Base-by-base conservation (phyloP, 768 basidiomycete genomes). In the Crassisporium funariophilum region DNA sequence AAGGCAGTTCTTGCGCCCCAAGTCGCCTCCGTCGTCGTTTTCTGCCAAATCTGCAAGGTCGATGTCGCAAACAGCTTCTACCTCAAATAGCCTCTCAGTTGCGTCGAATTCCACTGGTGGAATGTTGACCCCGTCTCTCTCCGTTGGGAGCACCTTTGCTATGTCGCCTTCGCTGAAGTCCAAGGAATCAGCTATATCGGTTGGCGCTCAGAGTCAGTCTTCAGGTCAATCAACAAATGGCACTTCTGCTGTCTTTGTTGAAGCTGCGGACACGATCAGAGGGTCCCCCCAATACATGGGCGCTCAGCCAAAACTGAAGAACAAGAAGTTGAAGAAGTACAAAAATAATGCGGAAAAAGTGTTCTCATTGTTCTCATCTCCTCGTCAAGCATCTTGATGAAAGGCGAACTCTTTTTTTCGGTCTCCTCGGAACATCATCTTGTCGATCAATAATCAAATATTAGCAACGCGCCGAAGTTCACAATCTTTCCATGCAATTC, bases 341-440 rank as follows among this genome's bases (percentile, higher is more conserved):
- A 91, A 91, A 70, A 84, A 90, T 61, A 86, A 84, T 51, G 88
- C 90, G 2, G 89, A 91, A 73, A 91, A 91, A 54, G 78, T 92
- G 45, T 75, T 92, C 47, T 88, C 88, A 23, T 71, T 92, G 53
- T 91, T 92, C 65, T 84, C 85, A 34, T 81, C 86, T 20, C 84
- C 86, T 50, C 85, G 78, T 47, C 79, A 76, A 38, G 37, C 50
- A 33, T 44, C 47, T 16, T 49, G 40, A 44, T 49, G 40, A 44
- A 44, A 31, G n/a, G 5, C 29, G n/a, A 31, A 31, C 2, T n/a
- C n/a, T n/a, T n/a, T n/a, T n/a, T n/a, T n/a, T n/a, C n/a, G n/a
- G n/a, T n/a, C n/a, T n/a, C n/a, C n/a, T n/a, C n/a, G n/a, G n/a
- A n/a, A n/a, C n/a, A n/a, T n/a, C n/a, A n/a, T n/a, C n/a, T n/a